Conservation (phyloP, 164 flowering plant species). For the Dillenia suffruticosa region DNA sequence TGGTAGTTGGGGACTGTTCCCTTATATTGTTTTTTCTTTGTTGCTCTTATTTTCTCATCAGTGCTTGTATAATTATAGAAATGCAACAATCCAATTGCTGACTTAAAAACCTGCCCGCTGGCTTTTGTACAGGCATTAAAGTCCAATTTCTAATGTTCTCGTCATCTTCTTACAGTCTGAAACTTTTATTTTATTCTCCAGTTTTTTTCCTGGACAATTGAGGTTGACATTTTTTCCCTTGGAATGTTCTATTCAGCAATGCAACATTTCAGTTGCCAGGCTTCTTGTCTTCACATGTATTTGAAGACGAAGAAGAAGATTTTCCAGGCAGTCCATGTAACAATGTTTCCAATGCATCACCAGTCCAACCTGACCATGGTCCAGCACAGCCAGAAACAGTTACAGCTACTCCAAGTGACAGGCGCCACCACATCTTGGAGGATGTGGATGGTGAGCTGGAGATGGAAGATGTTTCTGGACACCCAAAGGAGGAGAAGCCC, state of each 20-base stretch:
- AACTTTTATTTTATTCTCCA: slow-evolving; percentile 2
- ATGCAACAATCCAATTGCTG: no score
- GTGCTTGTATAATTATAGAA: no score
- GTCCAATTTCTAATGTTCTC: no score
- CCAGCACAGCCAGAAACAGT: slow-evolving; percentile 31
- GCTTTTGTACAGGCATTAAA: no score
- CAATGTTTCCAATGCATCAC: slow-evolving; percentile 31
- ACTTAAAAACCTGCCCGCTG: no score
- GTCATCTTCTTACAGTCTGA: neutral
- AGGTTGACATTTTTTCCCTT: no score
- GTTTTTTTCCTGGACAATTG: neutral
- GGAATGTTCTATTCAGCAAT: slow-evolving; percentile 49
- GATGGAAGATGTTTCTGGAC: slow-evolving; percentile 88
- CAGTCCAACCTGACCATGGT: slow-evolving; percentile 20
- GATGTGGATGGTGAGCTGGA: slow-evolving; percentile 92
- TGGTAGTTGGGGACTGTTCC: no score
- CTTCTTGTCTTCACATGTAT: slow-evolving; percentile 56
- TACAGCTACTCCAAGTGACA: slow-evolving; percentile 53
- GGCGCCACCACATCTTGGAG: slow-evolving; percentile 66
- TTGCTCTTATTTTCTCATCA: no score
- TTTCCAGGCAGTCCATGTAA: slow-evolving; percentile 35
- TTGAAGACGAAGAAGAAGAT: slow-evolving; percentile 76
- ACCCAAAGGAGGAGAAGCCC: slow-evolving; percentile 43
- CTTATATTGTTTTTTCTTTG: no score
- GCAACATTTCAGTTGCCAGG: slow-evolving; percentile 95